Evolutionary conservation across 768 basidiomycete genomes (phyloP).

Genomic region (Russula olivacea): DNA sequence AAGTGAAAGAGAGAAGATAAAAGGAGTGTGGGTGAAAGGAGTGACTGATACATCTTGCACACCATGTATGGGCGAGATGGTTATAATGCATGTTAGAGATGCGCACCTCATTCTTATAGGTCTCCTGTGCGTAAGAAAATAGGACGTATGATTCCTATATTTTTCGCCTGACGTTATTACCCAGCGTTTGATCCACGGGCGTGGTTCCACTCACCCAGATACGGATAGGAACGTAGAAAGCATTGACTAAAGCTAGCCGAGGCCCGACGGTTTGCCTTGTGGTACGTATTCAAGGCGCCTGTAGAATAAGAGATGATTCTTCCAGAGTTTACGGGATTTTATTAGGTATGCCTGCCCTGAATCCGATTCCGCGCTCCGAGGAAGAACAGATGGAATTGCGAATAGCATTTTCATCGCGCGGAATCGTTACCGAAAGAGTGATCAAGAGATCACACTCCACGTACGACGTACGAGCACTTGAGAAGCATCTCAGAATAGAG

Average conservation of each 20-base stretch:
- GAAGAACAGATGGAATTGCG: conserved; percentile 2
- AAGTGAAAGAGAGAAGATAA: conserved; percentile 1
- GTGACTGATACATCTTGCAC: conserved; percentile 11
- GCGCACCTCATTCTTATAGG: conserved; percentile 13
- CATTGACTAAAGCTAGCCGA: background rate
- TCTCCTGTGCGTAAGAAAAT: background rate
- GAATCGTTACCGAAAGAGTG: background rate
- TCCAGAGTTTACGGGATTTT: background rate
- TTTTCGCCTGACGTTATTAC: background rate
- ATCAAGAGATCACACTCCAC: background rate
- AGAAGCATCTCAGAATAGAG: conserved; percentile 8
- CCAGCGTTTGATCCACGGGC: background rate
- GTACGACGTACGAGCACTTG: conserved; percentile 12
- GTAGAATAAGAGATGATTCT: background rate
- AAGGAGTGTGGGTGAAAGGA: conserved; percentile 1
- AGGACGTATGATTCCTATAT: background rate
- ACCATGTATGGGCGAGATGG: conserved; percentile 4
- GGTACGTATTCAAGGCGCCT: background rate
- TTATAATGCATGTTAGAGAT: background rate
- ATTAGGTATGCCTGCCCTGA: background rate
- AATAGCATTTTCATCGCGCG: background rate
- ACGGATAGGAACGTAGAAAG: background rate
- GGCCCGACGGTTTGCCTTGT: background rate
- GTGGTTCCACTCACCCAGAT: background rate
- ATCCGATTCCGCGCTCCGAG: background rate